Evolutionary conservation across 2,329 filamentous ascomycete genomes (phyloP).

Genomic region (Hirsutella rhossiliensis): DNA sequence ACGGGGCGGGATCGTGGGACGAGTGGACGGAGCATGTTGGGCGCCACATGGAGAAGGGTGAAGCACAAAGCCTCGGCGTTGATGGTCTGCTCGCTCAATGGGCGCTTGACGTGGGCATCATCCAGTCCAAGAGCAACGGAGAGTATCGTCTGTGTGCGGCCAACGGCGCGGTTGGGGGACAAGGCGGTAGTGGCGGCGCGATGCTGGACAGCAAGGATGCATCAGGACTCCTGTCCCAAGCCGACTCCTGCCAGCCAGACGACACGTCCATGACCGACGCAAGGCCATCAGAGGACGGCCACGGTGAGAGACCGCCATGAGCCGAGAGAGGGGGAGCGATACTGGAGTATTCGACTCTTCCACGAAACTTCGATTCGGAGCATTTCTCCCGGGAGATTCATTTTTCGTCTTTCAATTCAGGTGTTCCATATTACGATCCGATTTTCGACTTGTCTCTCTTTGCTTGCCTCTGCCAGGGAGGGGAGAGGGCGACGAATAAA

Average conservation of each 20-base stretch:
- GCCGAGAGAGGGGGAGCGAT: background rate
- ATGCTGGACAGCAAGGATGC: conserved; percentile 15
- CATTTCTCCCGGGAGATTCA: too few relatives aligned
- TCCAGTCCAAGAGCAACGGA: conserved; percentile 42
- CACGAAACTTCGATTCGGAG: background rate
- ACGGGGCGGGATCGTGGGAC: conserved; percentile 69
- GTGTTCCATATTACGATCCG: too few relatives aligned
- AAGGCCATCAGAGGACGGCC: conserved; percentile 13
- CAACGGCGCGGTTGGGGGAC: conserved; percentile 13
- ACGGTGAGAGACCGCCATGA: conserved; percentile 6
- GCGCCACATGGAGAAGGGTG: conserved; percentile 70
- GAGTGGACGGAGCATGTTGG: conserved; percentile 89
- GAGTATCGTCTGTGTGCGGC: conserved; percentile 37
- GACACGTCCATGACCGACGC: conserved; percentile 12
- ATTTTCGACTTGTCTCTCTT: background rate
- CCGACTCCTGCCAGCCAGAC: conserved; percentile 7
- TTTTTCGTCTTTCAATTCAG: too few relatives aligned
- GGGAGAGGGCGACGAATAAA: background rate
- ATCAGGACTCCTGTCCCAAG: conserved; percentile 7
- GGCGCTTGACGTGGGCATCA: conserved; percentile 52
- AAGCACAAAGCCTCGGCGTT: conserved; percentile 43
- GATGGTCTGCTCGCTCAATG: conserved; percentile 46
- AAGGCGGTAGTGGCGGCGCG: conserved; percentile 3
- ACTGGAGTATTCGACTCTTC: background rate
- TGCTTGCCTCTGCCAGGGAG: background rate